These are phyloP conservation scores for Angophora floribunda DNA, from an alignment of 345 rosid species.

Conservation along the genomic window DNA sequence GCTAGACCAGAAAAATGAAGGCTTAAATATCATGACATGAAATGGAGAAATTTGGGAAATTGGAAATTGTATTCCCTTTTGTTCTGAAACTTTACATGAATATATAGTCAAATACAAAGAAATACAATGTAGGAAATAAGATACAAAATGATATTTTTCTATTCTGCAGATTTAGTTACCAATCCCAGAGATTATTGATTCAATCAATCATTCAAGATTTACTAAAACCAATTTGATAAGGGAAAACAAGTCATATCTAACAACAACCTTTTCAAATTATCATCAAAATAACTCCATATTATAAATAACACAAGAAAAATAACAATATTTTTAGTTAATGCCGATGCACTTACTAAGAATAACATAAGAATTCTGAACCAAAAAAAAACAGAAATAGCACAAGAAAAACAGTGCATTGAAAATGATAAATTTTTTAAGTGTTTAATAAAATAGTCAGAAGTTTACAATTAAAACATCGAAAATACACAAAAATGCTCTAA, in stretches of 20 bases:
- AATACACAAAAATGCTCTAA: background rate
- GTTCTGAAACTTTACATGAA: background rate
- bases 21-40: background rate
- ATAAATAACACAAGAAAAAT: too few relatives aligned
- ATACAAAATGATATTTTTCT: background rate
- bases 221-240: background rate
- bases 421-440: background rate
- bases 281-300: background rate
- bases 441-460: too few relatives aligned
- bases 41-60: background rate
- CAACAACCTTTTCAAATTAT: background rate
- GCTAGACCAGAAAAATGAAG: background rate
- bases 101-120: background rate
- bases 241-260: background rate
- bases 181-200: background rate
- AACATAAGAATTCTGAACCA: too few relatives aligned
- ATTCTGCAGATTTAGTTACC: background rate
- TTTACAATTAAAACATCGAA: background rate
- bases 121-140: background rate
- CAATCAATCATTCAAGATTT: background rate
- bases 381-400: background rate
- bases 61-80: background rate
- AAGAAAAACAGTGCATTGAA: background rate
- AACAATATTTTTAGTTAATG: background rate
- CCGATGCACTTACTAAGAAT: background rate